Base-by-base conservation (phyloP, 306 rosid genomes). In the Neltuma alba region DNA sequence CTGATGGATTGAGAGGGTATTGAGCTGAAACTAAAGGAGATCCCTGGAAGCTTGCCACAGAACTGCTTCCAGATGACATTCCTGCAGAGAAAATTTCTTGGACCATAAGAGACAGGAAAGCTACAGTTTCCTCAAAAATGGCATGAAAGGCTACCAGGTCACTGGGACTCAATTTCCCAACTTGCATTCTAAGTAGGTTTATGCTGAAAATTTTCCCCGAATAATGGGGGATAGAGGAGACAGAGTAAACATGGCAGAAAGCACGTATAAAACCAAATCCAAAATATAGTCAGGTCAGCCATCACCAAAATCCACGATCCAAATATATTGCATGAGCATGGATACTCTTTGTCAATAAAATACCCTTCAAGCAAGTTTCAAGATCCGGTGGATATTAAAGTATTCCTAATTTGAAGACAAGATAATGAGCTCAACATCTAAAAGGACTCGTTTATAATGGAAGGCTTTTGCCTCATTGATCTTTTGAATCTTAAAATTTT, bases 11-110 rank as follows among this genome's bases (percentile, higher is more conserved):
- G 64, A 88, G 85, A 47, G 83, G 82, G 85, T 80, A 75, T 82
- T 87, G 93, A 86, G 82, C 80, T 9, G 90, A 84, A 68, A 89
- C 75, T 55, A 70, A 74, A 36, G 93, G 92, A 83, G 93, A 89
- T 30, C 92, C 94, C 48, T 86, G 89, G 78, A 91, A 83, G 69
- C 66, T 83, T 61, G 62, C 48, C 45, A 78, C 73, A 48, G 93
- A 79, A 75, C 81, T 80, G 57, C 76, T 87, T 57, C 86, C 79
- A 75, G 93, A 86, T 3, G 92, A 89, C 84, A 91, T 84, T 78
- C 94, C 98, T 93, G 88, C 80, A 81, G 36, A 78, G 75, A 62
- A 47, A 83, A 79, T 74, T 66, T 31, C n/a, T 67, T 28, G 1
- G 13, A 25, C 73, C 54, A 25, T 47, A 64, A 77, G 74, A 78